Evolutionary conservation across 202 grass and related monocot species (phyloP).

Genomic region (Cymbopogon flexuosus): DNA sequence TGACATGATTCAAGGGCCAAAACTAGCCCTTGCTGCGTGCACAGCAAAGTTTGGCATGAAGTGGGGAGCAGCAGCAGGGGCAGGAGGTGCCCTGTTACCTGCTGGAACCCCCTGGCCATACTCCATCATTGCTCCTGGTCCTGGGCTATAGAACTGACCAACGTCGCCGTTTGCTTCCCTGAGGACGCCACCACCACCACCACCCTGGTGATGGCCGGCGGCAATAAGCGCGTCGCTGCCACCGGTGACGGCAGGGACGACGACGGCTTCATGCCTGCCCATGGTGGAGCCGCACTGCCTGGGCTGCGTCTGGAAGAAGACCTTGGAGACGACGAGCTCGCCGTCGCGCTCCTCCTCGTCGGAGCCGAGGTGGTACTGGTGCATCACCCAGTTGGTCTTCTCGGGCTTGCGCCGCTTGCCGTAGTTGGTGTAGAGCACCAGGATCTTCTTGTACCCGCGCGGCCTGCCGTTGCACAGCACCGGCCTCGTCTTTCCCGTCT

Average conservation of each 20-base stretch:
- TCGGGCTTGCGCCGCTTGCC: conserved; percentile 82
- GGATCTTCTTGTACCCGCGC: conserved; percentile 78
- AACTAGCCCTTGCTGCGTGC: conserved; percentile 43
- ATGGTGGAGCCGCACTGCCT: conserved; percentile 52
- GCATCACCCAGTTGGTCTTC: conserved; percentile 92
- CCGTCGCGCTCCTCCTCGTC: conserved; percentile 86
- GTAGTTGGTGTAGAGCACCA: conserved; percentile 88
- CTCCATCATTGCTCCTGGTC: conserved; percentile 34
- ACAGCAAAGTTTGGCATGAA: conserved; percentile 53
- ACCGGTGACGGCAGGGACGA: neutral
- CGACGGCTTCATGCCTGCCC: too few relatives aligned
- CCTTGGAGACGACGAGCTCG: conserved; percentile 81
- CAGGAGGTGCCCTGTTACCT: conserved; percentile 18
- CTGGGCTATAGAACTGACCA: conserved; percentile 44
- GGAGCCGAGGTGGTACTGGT: conserved; percentile 77
- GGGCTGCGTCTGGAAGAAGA: conserved; percentile 88
- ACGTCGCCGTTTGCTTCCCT: conserved; percentile 29
- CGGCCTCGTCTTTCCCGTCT: conserved; percentile 83
- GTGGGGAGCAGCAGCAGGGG: conserved; percentile 17
- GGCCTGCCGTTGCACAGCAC: conserved; percentile 42
- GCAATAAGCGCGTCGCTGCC: conserved; percentile 17
- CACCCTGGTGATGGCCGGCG: neutral
- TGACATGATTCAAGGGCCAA: conserved; percentile 41
- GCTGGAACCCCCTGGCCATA: conserved; percentile 39
- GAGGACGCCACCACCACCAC: neutral